These are phyloP conservation scores for Rostrohypoxylon terebratum DNA, from an alignment of 495 filamentous ascomycete genomes.

Conservation along the genomic window DNA sequence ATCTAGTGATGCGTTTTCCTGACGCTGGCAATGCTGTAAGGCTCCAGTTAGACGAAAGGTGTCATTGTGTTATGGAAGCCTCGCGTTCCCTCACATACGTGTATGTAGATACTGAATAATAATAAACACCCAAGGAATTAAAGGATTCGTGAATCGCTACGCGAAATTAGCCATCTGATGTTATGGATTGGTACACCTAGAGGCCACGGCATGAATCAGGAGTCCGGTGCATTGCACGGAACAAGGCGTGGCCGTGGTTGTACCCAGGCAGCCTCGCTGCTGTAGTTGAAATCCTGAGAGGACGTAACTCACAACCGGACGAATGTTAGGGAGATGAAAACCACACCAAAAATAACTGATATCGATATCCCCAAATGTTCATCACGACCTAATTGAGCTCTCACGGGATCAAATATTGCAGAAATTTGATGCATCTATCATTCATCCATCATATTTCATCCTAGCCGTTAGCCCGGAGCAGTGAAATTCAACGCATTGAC, in stretches of 20 bases:
- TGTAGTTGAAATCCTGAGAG: background rate
- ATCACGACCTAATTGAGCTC: background rate
- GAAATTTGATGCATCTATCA: slow-evolving; percentile 16
- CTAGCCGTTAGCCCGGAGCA: slow-evolving; percentile 23
- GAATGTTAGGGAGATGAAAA: background rate
- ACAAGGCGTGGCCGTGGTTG: background rate
- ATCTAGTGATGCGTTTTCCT: background rate
- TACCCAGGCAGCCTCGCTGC: slow-evolving; percentile 12
- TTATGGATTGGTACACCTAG: slow-evolving; percentile 12
- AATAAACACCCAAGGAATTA: background rate
- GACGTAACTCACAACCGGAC: background rate
- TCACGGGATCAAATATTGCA: background rate
- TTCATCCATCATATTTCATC: slow-evolving; percentile 17
- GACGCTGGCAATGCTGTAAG: slow-evolving; percentile 23
- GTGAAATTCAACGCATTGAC: slow-evolving; percentile 27
- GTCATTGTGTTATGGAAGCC: slow-evolving; percentile 16
- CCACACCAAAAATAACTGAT: background rate
- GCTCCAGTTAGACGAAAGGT: slow-evolving; percentile 30
- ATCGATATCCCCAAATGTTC: background rate
- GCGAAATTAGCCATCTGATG: slow-evolving; percentile 8
- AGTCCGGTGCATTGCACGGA: background rate
- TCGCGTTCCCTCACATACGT: slow-evolving; percentile 9
- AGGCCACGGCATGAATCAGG: slow-evolving; percentile 6
- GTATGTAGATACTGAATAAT: background rate
- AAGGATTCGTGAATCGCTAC: slow-evolving; percentile 17